These are phyloP conservation scores for Hawksworthiomyces lignivorus DNA, from an alignment of 2,329 filamentous ascomycete species.

Conservation along the genomic window DNA sequence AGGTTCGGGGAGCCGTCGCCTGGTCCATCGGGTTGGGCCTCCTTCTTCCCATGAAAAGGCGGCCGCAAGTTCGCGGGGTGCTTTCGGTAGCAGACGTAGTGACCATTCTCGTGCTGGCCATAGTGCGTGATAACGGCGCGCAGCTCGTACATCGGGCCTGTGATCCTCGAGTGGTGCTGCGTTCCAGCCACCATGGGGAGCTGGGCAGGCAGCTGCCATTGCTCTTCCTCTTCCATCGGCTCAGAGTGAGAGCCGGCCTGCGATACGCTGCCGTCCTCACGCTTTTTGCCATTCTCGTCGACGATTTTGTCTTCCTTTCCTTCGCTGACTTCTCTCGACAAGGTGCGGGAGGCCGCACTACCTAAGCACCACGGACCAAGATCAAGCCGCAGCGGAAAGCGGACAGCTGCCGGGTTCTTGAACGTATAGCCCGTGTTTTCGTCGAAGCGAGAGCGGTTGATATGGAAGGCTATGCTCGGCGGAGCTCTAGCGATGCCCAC, in stretches of 20 bases:
- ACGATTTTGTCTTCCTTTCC: background rate
- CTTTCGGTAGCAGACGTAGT: slow-evolving; percentile 87
- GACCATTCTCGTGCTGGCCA: slow-evolving; percentile 87
- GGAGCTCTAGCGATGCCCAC: slow-evolving; percentile 78
- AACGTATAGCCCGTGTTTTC: slow-evolving; percentile 69
- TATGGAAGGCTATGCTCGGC: slow-evolving; percentile 71
- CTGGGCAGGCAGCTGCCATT: slow-evolving; percentile 62
- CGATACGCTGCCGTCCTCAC: slow-evolving; percentile 11
- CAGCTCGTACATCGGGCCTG: slow-evolving; percentile 63
- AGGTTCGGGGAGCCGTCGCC: background rate
- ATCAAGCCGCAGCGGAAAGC: slow-evolving; percentile 67
- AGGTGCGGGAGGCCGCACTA: slow-evolving; percentile 31
- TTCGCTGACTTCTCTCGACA: slow-evolving; percentile 1
- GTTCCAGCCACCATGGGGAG: slow-evolving; percentile 65
- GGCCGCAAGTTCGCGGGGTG: slow-evolving; percentile 35
- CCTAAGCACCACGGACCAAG: slow-evolving; percentile 81
- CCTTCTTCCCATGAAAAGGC: background rate
- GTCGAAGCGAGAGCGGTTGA: slow-evolving; percentile 89
- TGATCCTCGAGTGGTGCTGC: slow-evolving; percentile 39
- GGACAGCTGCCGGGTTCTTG: slow-evolving; percentile 76
- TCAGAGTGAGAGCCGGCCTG: no score
- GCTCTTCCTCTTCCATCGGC: slow-evolving; percentile 38
- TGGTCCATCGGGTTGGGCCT: background rate
- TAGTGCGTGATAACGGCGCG: slow-evolving; percentile 82
- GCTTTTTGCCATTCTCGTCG: slow-evolving; percentile 1